Conservation (phyloP, 116 monocot genomes). For the Zostera marina region DNA sequence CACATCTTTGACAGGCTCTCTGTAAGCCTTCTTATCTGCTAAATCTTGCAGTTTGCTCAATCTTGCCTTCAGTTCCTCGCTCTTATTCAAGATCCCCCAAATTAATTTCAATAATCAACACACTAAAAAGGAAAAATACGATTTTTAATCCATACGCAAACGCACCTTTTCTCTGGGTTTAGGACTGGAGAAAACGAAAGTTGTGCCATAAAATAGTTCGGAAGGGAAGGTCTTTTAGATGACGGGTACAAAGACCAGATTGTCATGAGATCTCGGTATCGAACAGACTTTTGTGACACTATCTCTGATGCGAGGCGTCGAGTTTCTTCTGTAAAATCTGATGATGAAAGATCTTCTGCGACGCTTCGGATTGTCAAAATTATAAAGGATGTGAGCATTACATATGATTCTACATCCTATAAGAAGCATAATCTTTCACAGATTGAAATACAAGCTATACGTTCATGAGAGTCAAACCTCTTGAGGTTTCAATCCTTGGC, state of each 20-base stretch:
- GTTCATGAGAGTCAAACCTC: no score
- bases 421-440: no score
- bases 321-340: slow-evolving; percentile 26
- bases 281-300: slow-evolving; percentile 13
- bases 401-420: no score
- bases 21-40: slow-evolving; percentile 46
- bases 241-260: slow-evolving; percentile 43
- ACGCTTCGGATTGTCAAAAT: slow-evolving; percentile 27
- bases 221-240: slow-evolving; percentile 42
- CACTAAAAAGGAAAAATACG: neutral
- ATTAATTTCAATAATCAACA: neutral
- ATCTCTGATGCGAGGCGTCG: slow-evolving; percentile 32
- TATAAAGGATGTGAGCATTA: no score
- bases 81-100: slow-evolving; percentile 11
- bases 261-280: slow-evolving; percentile 34
- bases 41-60: slow-evolving; percentile 42
- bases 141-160: neutral
- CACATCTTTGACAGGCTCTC: slow-evolving; percentile 58
- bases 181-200: slow-evolving; percentile 38
- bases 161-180: slow-evolving; percentile 47
- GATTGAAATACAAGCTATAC: no score
- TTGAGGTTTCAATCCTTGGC: no score
- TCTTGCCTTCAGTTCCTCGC: slow-evolving; percentile 48
- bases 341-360: slow-evolving; percentile 2
- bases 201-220: slow-evolving; percentile 23